Evolutionary conservation across 1,284 basidiomycete genomes (phyloP), one percentile per base, ranked within the genome.

Genomic region (Lentinula novae-zelandiae): DNA sequence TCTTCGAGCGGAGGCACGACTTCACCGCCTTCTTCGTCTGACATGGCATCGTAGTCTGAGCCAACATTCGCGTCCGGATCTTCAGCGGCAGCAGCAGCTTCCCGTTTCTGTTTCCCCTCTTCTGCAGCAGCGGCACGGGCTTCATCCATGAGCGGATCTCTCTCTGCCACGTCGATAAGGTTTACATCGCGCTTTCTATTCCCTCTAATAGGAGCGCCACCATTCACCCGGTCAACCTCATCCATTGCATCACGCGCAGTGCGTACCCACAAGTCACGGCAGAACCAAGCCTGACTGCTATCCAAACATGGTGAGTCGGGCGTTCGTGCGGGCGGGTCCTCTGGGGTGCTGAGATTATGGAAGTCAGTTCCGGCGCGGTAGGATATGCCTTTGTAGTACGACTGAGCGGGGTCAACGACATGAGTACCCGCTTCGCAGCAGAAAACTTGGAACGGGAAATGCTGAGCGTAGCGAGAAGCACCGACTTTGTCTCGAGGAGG

Each of bases 391-490:
- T 85, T 83, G 78, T 98, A 98, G 78, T 97, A 98, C 0, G 93
- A 92, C 72, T 96, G 94, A 34, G 82, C 83, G 12, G 95, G 95
- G 72, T 98, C 95, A 65, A 98, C 88, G 68, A 98, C 87, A 71
- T 97, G 95, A 0, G 94, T 95, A 3, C 95, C 95, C 1, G 93
- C 92, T 76, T 97, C 95, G 76, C 95, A 98, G 78, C 95, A 98
- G 76, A 96, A 97, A 12, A 92, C 93, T 73, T 98, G 95, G 81
- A 97, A 97, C 1, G 95, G 95, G 1, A 97, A 82, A 71, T 98
- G 95, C 64, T 91, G 85, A 1, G 85, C 85, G 74, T 96, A 98
- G 33, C 95, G 90, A 51, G 84, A 78, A 1, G 93, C 87, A 7
- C 92, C 93, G 53, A 81, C 78, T 57, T 79, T 77, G 71, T 98